Conservation (phyloP, 2,329 filamentous ascomycete species). For the Penicillium freii region DNA sequence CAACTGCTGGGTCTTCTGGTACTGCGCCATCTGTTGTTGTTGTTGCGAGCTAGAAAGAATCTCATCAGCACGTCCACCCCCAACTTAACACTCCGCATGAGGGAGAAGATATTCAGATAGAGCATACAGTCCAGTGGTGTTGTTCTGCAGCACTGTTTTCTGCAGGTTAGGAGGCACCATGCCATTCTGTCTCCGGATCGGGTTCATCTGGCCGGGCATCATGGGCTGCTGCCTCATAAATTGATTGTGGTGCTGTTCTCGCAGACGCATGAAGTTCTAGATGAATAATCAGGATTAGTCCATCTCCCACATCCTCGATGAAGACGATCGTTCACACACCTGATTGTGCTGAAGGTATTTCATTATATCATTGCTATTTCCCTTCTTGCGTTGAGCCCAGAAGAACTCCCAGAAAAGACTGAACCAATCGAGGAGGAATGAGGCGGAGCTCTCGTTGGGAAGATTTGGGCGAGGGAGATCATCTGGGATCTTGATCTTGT, state of each 20-base stretch:
- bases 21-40: constrained; percentile 62
- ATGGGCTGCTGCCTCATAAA: constrained; percentile 71
- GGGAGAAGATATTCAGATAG: constrained; percentile 5
- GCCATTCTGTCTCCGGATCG: constrained; percentile 48
- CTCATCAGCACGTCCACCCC: constrained; percentile 23
- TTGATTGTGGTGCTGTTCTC: constrained; percentile 74
- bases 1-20: constrained; percentile 57
- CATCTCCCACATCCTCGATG: constrained; percentile 6
- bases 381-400: constrained; percentile 72
- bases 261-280: constrained; percentile 65
- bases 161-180: constrained; percentile 53
- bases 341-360: constrained; percentile 81
- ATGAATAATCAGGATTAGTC: constrained; percentile 15
- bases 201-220: constrained; percentile 54
- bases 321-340: constrained; percentile 50
- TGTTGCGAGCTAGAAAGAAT: constrained; percentile 54
- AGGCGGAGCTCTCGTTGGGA: constrained; percentile 63
- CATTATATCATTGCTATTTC: constrained; percentile 61
- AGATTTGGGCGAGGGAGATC: constrained; percentile 66
- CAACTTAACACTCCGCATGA: constrained; percentile 2
- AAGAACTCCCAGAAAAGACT: constrained; percentile 97
- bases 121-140: constrained; percentile 46
- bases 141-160: constrained; percentile 76
- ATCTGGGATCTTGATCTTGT: constrained; percentile 70
- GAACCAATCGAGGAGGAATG: constrained; percentile 97